phyloP scores from a whole-genome alignment of 176 grass and related monocot genomes.

The Triticum dicoccoides region DNA sequence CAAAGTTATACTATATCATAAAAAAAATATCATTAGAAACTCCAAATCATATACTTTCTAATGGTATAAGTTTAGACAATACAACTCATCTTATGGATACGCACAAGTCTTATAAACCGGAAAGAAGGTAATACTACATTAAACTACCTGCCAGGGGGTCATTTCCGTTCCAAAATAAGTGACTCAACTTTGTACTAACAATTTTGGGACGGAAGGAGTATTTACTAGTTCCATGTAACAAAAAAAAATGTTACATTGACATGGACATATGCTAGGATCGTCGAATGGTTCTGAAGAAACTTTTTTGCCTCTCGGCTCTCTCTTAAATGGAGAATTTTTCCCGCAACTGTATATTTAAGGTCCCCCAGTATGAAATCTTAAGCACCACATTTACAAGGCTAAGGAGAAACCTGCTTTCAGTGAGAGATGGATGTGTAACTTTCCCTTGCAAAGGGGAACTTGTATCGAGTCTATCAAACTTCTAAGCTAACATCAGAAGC shows the following conservation, averaged over 20 bases:
- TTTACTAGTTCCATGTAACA: constrained; percentile 21
- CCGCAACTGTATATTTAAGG: constrained; percentile 6
- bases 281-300: neutral
- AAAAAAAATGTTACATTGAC: constrained; percentile 29
- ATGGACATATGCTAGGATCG: neutral
- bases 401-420: constrained; percentile 12
- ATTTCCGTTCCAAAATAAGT: neutral
- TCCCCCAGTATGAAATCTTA: constrained; percentile 16
- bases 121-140: neutral
- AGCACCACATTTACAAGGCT: constrained; percentile 31
- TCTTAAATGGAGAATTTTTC: constrained; percentile 17
- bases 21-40: too few relatives aligned
- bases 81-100: too few relatives aligned
- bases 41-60: too few relatives aligned
- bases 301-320: neutral
- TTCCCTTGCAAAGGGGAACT: constrained; percentile 11
- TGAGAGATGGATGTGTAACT: neutral
- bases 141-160: neutral
- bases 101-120: too few relatives aligned
- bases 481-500: constrained; percentile 56
- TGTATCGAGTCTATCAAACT: constrained; percentile 43
- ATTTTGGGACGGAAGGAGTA: neutral
- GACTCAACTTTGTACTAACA: too few relatives aligned
- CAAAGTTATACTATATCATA: too few relatives aligned
- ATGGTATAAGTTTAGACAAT: too few relatives aligned